Conservation (phyloP, 129 eudicot genomes). For the Flaveria bidentis region DNA sequence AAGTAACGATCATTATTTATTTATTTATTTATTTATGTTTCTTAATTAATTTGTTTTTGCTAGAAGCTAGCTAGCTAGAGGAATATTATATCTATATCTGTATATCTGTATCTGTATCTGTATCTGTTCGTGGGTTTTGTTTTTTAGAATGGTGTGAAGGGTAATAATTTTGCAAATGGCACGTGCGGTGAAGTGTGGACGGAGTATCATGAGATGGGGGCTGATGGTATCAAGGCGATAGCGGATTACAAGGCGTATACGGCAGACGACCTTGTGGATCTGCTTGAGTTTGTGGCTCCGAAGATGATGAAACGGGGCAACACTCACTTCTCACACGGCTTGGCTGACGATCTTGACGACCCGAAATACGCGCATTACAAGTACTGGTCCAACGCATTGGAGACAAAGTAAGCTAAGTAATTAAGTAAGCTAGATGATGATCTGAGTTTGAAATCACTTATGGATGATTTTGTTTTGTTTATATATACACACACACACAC, state of each 20-base stretch:
- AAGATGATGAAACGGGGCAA: conserved; percentile 90
- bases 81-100: no score
- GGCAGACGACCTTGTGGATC: conserved; percentile 65
- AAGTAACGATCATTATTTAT: not conserved
- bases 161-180: conserved; percentile 57
- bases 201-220: conserved; percentile 92
- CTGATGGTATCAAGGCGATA: conserved; percentile 74
- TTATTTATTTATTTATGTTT: not conserved
- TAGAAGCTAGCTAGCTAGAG: no score
- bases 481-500: no score
- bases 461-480: not conserved
- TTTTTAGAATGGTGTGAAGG: conserved; percentile 75
- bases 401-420: conserved; percentile 65
- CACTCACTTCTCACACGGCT: conserved; percentile 76
- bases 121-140: not conserved
- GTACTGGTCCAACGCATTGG: conserved; percentile 94
- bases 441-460: not conserved
- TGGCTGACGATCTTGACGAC: conserved; percentile 84
- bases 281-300: conserved; percentile 89
- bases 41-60: no score
- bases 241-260: conserved; percentile 81
- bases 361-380: conserved; percentile 80
- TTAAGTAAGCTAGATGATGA: not conserved
- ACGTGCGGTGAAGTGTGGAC: conserved; percentile 94
- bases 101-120: no score